Base-by-base conservation (phyloP, 2,329 filamentous ascomycete species). In the Beauveria scarabaeidicola region DNA sequence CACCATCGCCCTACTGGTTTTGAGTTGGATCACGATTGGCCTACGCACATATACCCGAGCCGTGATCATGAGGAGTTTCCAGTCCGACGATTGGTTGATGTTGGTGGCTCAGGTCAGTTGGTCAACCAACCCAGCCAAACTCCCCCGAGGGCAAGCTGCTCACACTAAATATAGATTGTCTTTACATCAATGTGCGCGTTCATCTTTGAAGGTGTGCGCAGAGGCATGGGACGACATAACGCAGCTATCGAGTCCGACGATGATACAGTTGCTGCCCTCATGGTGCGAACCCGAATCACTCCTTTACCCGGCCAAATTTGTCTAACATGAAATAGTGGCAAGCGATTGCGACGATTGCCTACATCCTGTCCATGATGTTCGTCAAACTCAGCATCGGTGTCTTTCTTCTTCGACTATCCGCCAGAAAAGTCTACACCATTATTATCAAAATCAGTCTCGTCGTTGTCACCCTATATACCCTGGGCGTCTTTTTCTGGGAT, bases 361-460 rank as follows among this genome's bases (percentile, higher is more conserved):
- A 82, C 59, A 70, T 82, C 48, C 63, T 77, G 10, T 74, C 80
- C 62, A 83, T 83, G 79, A 77, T 81, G 74, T 77, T 83, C 61
- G 77, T 81, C 69, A 83, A 83, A 68, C 69, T 82, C 54, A 80
- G 80, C 68, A 81, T 83, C 52, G 77, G 75, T 38, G 70, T 82
- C 61, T 81, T 81, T 61, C 73, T 82, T 9, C 67, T 83, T 19
- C 74, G 78, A 6, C 70, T 82, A 17, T 75, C 79, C 1, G 72
- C 74, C 3, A 70, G 74, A 46, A 75, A 70, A 51, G 66, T 75
- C 21, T 83, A 82, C 65, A 77, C 72, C 23, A 80, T 74, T 66
- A 77, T 77, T 40, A 73, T 83, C 6, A 73, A 74, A 63, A 65
- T 69, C 51, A 78, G 77, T 61, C 69, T 83, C 48, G 65, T 73